A percentile compares a stretch with the other conserved stretches of the same genome.
Evolutionary conservation across 768 basidiomycete genomes (phyloP).

Genomic region (Ramaria rubella): DNA sequence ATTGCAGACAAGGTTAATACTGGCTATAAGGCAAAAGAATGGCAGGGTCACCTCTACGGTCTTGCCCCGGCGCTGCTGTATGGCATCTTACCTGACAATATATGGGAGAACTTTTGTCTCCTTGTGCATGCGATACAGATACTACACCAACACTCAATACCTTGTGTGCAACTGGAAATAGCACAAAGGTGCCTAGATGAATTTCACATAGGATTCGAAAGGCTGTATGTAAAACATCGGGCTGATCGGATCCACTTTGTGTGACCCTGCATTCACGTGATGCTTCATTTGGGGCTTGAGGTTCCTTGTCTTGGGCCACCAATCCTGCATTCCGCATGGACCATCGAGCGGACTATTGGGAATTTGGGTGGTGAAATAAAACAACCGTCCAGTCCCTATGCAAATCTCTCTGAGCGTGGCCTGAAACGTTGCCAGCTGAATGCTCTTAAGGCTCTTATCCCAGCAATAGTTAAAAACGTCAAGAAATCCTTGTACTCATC

Average conservation of each 20-base stretch:
- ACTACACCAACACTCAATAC: not conserved
- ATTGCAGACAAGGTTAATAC: conserved; percentile 33
- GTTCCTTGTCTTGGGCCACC: not conserved
- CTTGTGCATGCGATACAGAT: not conserved
- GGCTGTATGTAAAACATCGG: not conserved
- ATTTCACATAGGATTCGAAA: conserved; percentile 1
- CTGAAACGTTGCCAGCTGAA: not conserved
- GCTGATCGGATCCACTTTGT: conserved; percentile 4
- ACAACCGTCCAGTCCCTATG: conserved; percentile 2
- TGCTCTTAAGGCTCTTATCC: not conserved
- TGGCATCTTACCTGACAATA: conserved; percentile 20
- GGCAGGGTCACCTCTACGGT: conserved; percentile 20
- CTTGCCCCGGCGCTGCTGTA: conserved; percentile 29
- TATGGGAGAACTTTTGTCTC: conserved; percentile 18
- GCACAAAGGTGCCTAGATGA: not conserved
- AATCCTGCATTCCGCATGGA: not conserved
- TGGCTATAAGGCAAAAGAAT: conserved; percentile 25
- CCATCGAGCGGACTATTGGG: not conserved
- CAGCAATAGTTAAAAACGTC: not conserved
- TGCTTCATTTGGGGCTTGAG: not conserved
- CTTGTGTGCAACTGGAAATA: not conserved
- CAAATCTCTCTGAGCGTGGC: not conserved
- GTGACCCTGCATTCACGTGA: not conserved
- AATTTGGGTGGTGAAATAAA: not conserved
- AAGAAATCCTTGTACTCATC: no score